These are phyloP conservation scores for Panaeolus cyanescens DNA, from an alignment of 768 basidiomycete genomes.

Conservation along the genomic window DNA sequence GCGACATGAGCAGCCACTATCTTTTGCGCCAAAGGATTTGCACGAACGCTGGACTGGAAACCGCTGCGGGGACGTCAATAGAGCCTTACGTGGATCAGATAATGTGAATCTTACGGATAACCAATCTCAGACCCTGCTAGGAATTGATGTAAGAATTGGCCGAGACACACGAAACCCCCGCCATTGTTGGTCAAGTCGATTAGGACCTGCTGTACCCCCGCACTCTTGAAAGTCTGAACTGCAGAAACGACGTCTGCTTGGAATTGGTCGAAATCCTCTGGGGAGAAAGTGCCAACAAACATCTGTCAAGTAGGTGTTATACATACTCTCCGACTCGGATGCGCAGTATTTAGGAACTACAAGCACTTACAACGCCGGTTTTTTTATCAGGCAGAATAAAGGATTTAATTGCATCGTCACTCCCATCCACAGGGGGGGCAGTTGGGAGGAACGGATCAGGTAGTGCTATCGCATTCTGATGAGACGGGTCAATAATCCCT, in stretches of 20 bases:
- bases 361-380: conserved; percentile 55
- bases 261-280: conserved; percentile 49
- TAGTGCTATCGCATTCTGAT: conserved; percentile 41
- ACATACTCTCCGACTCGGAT: background rate
- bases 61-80: conserved; percentile 36
- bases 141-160: conserved; percentile 59
- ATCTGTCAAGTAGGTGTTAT: conserved; percentile 39
- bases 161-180: conserved; percentile 65
- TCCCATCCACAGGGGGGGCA: conserved; percentile 45
- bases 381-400: conserved; percentile 55
- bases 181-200: conserved; percentile 67
- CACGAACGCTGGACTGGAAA: conserved; percentile 56
- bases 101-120: conserved; percentile 43
- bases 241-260: conserved; percentile 50
- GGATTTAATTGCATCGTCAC: conserved; percentile 53
- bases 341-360: background rate
- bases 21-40: conserved; percentile 59
- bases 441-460: conserved; percentile 51
- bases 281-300: conserved; percentile 60
- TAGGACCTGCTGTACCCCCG: conserved; percentile 51
- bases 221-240: conserved; percentile 43
- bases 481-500: conserved; percentile 44
- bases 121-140: conserved; percentile 52
- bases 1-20: conserved; percentile 55
- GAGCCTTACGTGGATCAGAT: background rate